Percentiles rank a stretch among this genome's conserved stretches.
phyloP scores from a whole-genome alignment of 2,329 filamentous ascomycete genomes.

The Tympanopsis confertula region DNA sequence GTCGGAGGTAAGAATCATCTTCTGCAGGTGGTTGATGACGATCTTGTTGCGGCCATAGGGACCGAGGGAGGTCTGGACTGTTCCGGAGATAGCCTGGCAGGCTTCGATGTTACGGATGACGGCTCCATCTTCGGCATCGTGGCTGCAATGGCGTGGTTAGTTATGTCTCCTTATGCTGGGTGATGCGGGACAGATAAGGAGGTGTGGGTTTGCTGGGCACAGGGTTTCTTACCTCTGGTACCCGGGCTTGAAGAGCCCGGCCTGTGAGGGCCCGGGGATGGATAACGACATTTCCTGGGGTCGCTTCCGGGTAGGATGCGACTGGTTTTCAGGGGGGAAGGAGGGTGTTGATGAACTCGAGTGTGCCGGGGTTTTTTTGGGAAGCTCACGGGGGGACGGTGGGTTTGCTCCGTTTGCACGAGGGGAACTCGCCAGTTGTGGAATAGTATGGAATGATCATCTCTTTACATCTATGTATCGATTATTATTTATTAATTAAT shows the following conservation, averaged over 20 bases:
- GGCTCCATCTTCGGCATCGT: conserved; percentile 97
- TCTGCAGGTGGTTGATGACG: conserved; percentile 98
- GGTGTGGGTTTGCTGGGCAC: neutral
- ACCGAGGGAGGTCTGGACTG: conserved; percentile 91
- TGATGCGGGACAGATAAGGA: neutral
- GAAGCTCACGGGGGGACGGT: too few species aligned
- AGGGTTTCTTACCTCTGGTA: conserved; percentile 1
- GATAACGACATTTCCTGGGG: conserved; percentile 1
- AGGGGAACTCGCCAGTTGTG: too few species aligned
- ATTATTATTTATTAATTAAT: too few species aligned
- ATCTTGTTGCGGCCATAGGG: conserved; percentile 99
- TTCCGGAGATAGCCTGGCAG: conserved; percentile 88
- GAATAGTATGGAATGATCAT: too few species aligned
- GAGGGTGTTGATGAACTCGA: too few species aligned
- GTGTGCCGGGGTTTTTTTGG: too few species aligned
- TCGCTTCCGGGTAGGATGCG: too few species aligned
- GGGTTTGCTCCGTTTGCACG: too few species aligned
- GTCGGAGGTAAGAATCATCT: conserved; percentile 98
- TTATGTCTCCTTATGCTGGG: neutral
- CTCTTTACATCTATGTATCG: too few species aligned
- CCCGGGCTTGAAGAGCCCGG: neutral
- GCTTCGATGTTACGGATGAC: conserved; percentile 98
- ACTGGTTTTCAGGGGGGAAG: too few species aligned
- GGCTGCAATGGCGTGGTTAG: conserved; percentile 46
- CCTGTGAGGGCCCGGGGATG: neutral